These are phyloP conservation scores for Viola odorata DNA, from an alignment of 345 rosid species.

Conservation along the genomic window DNA sequence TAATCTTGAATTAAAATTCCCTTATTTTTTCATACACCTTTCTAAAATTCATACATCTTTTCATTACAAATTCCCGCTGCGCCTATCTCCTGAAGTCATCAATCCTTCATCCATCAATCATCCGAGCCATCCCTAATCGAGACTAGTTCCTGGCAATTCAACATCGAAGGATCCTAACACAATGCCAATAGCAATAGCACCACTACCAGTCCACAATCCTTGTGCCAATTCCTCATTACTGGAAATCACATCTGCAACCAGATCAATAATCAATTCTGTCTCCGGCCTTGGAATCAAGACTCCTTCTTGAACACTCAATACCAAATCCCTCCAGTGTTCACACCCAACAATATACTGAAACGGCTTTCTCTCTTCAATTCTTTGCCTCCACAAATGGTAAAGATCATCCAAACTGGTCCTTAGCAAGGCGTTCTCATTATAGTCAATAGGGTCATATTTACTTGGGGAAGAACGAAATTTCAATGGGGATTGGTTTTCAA, in stretches of 20 bases:
- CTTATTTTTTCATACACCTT: no score
- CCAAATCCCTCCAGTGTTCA: slow-evolving; percentile 89
- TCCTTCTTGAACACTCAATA: slow-evolving; percentile 80
- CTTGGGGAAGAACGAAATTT: background rate
- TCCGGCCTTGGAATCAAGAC: slow-evolving; percentile 92
- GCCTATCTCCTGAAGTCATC: no score
- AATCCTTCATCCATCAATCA: no score
- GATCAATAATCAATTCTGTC: slow-evolving; percentile 69
- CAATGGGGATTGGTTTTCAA: slow-evolving; percentile 30
- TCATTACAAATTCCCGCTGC: no score
- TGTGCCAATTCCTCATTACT: slow-evolving; percentile 26
- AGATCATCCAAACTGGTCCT: slow-evolving; percentile 53
- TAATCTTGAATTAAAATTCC: no score
- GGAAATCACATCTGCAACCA: slow-evolving; percentile 43
- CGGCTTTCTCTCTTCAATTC: slow-evolving; percentile 78
- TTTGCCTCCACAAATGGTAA: slow-evolving; percentile 64
- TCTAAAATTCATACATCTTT: no score
- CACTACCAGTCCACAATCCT: slow-evolving; percentile 84
- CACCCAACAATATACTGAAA: slow-evolving; percentile 90
- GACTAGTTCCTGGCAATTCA: no score
- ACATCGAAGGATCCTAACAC: no score
- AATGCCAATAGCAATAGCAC: slow-evolving; percentile 81
- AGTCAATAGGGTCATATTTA: background rate
- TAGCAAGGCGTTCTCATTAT: slow-evolving; percentile 20
- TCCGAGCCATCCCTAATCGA: no score